These are phyloP conservation scores for Vitis rotundifolia DNA, from an alignment of 164 flowering plant genomes.

Conservation along the genomic window DNA sequence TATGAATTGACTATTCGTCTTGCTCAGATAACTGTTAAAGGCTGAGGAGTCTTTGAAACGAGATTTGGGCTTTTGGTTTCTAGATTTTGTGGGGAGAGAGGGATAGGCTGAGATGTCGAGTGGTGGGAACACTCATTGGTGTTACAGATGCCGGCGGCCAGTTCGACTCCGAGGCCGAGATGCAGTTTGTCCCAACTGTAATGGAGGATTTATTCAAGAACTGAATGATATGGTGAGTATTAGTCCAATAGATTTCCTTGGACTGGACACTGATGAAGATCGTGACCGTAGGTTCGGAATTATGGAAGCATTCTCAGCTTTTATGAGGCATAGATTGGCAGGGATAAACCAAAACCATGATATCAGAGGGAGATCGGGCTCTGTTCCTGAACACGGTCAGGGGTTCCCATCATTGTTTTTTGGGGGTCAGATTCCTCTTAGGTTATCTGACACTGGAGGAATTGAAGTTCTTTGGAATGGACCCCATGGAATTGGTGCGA, in stretches of 20 bases:
- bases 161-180: constrained; percentile 55
- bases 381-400: constrained; percentile 33
- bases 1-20: no score
- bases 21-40: constrained; percentile 8
- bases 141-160: constrained; percentile 65
- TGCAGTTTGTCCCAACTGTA: constrained; percentile 55
- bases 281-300: constrained; percentile 49
- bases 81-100: constrained; percentile 4
- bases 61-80: constrained; percentile 3
- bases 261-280: constrained; percentile 40
- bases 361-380: constrained; percentile 47
- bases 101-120: constrained; percentile 51
- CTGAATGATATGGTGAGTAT: constrained; percentile 47
- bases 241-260: constrained; percentile 47
- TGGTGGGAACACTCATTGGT: constrained; percentile 76
- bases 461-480: constrained; percentile 63
- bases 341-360: constrained; percentile 45
- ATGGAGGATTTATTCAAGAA: constrained; percentile 74
- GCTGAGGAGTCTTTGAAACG: constrained; percentile 1
- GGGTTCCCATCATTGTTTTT: constrained; percentile 66
- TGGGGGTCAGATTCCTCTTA: constrained; percentile 72
- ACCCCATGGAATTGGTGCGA: constrained; percentile 58
- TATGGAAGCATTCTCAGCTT: constrained; percentile 73
- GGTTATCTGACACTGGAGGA: constrained; percentile 62
- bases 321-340: constrained; percentile 59